Base-by-base conservation (phyloP, 2,329 filamentous ascomycete species). In the Teratosphaeria nubilosa region DNA sequence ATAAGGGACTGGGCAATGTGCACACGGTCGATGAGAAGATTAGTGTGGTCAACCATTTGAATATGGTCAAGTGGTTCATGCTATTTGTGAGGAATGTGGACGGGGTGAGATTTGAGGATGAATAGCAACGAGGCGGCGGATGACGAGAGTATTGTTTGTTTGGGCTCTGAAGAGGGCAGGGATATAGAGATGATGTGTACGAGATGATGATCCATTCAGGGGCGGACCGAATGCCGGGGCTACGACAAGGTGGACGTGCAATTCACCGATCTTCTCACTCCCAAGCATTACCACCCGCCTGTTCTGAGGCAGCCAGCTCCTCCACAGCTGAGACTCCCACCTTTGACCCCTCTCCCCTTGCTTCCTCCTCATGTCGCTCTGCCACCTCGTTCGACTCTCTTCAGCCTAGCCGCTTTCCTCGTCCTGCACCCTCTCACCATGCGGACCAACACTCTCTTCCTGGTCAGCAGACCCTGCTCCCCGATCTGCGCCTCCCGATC, bases 31-130 rank as follows among this genome's bases (percentile, higher is more conserved):
- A 70, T 55, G 67, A 72, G 65, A 66, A 60, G 56, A 61, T 72
- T 9, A 66, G 63, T 27, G 73, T 76, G 5, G 68, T 67, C 56
- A 75, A 73, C 48, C 76, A 78, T 67, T 54, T 77, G 14, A 75
- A 75, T 62, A 72, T 72, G 51, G 71, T 76, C 0, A 73, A 68
- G 68, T 78, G 75, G 75, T 75, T 76, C 63, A 70, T 64, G 58
- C 51, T 69, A 41, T 78, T 75, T 64, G 66, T 78, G 32, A 68
- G 75, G 63, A 77, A 77, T 62, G 70, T 78, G 67, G 76, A 78
- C 63, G 75, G 74, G 61, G 75, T 72, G 11, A 69, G 72, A 20
- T 57, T 77, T 41, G 55, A 55, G 45, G 52, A 52, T 7, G 51
- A 53, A 27, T 27, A 37, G n/a, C n/a, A n/a, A n/a, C n/a, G n/a